Evolutionary conservation across 805 yeast genomes (phyloP).

Genomic region (Metschnikowia drakensbergensis): DNA sequence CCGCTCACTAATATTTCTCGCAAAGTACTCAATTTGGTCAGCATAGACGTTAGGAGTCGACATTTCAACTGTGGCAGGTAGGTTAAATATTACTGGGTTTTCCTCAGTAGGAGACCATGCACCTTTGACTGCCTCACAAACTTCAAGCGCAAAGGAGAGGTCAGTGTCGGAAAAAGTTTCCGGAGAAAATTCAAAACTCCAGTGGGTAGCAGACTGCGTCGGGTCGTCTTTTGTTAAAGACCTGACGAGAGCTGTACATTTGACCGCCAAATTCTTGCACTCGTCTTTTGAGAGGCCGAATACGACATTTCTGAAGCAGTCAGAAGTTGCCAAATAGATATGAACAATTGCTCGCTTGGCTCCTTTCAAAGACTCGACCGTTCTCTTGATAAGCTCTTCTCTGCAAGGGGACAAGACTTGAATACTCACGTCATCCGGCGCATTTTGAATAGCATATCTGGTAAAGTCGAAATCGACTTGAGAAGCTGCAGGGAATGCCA

Average conservation of each 20-base stretch:
- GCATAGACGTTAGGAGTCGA: conserved; percentile 79
- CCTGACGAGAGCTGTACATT: conserved; percentile 59
- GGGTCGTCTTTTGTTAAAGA: conserved; percentile 69
- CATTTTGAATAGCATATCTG: conserved; percentile 64
- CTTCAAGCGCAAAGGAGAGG: conserved; percentile 56
- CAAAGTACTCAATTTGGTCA: conserved; percentile 76
- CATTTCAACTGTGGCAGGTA: conserved; percentile 85
- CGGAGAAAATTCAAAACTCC: conserved; percentile 79
- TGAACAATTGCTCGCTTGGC: conserved; percentile 76
- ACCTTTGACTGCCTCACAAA: conserved; percentile 70
- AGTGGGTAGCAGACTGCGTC: conserved; percentile 46
- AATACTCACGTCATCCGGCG: conserved; percentile 72
- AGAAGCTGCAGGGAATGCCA: conserved; percentile 77
- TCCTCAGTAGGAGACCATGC: conserved; percentile 71
- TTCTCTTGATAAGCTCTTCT: conserved; percentile 65
- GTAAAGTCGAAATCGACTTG: conserved; percentile 81
- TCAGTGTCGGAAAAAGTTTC: conserved; percentile 74
- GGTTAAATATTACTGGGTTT: conserved; percentile 69
- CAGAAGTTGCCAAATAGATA: conserved; percentile 72
- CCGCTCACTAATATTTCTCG: conserved; percentile 57
- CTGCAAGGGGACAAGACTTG: conserved; percentile 78
- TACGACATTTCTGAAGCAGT: conserved; percentile 67
- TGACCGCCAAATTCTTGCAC: conserved; percentile 57
- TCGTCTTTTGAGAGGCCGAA: conserved; percentile 61
- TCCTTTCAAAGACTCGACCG: conserved; percentile 68